Evolutionary conservation across 2,329 filamentous ascomycete species (phyloP).

Genomic region (Leptosphaerulina australis): DNA sequence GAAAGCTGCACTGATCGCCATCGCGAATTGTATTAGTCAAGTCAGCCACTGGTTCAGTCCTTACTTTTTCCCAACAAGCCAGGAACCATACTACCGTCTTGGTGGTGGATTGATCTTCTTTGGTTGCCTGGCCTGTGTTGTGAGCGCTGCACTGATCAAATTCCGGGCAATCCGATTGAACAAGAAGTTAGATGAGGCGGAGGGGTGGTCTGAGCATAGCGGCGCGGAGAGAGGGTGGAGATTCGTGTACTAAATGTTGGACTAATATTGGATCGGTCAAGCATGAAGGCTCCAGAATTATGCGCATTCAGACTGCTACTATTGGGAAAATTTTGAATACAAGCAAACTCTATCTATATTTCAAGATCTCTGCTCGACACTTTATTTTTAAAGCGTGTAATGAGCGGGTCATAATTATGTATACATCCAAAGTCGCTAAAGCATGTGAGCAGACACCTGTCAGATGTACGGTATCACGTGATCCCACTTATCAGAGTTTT

Average conservation of each 20-base stretch:
- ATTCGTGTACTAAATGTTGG: constrained; percentile 26
- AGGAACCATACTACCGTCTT: constrained; percentile 31
- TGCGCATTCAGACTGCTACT: too few species aligned
- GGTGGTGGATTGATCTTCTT: constrained; percentile 36
- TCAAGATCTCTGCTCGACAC: too few species aligned
- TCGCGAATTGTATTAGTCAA: constrained; percentile 52
- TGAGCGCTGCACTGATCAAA: constrained; percentile 27
- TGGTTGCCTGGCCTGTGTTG: constrained; percentile 31
- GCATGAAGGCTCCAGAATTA: too few species aligned
- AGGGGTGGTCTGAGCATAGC: constrained; percentile 34
- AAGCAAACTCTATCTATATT: too few species aligned
- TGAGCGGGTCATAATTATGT: too few species aligned
- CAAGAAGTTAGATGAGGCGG: constrained; percentile 36
- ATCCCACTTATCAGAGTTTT: too few species aligned
- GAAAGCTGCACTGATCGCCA: constrained; percentile 52
- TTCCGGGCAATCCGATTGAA: constrained; percentile 35
- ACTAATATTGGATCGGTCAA: too few species aligned
- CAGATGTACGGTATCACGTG: too few species aligned
- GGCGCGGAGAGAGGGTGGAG: constrained; percentile 39
- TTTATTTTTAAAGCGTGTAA: too few species aligned
- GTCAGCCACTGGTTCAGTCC: constrained; percentile 53
- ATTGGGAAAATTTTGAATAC: too few species aligned
- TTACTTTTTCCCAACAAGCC: constrained; percentile 46
- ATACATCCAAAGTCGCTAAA: too few species aligned
- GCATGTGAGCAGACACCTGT: too few species aligned